phyloP scores from a whole-genome alignment of 2,329 filamentous ascomycete species.

The Diaporthe ampelina region DNA sequence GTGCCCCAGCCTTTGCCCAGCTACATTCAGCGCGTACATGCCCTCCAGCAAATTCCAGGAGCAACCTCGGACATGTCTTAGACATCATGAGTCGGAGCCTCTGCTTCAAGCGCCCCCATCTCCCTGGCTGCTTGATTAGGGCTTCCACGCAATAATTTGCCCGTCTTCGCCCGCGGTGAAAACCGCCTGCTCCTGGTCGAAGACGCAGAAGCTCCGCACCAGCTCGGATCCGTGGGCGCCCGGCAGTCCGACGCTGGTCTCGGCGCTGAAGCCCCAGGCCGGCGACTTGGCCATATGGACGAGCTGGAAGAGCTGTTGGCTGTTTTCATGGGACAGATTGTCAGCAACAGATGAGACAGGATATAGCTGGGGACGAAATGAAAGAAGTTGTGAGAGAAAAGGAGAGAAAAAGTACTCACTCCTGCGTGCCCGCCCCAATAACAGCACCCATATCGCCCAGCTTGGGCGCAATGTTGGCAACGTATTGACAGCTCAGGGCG shows the following conservation, averaged over 20 bases:
- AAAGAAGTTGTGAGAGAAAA: too few relatives aligned
- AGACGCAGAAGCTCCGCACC: constrained; percentile 74
- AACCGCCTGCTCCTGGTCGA: constrained; percentile 70
- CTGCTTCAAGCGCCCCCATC: too few relatives aligned
- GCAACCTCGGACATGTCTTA: neutral
- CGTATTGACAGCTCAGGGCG: constrained; percentile 79
- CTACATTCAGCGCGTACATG: too few relatives aligned
- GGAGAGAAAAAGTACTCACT: constrained; percentile 60
- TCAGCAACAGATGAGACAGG: constrained; percentile 4
- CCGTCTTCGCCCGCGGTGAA: constrained; percentile 73
- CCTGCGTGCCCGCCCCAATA: constrained; percentile 76
- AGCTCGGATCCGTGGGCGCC: constrained; percentile 76
- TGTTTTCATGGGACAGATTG: constrained; percentile 45
- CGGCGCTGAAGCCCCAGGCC: constrained; percentile 68
- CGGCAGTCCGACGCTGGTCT: constrained; percentile 69
- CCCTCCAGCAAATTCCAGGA: too few relatives aligned
- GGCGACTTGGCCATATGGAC: constrained; percentile 68
- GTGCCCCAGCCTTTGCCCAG: too few relatives aligned
- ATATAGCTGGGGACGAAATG: too few relatives aligned
- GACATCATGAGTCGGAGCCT: too few relatives aligned
- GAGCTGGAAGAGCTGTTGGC: constrained; percentile 70
- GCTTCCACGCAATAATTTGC: constrained; percentile 69
- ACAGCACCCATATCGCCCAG: constrained; percentile 70
- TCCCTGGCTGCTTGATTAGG: constrained; percentile 44
- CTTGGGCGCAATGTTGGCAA: constrained; percentile 76